These are phyloP conservation scores for Xylaria sp. DNA, from an alignment of 2,329 filamentous ascomycete genomes.

Conservation along the genomic window DNA sequence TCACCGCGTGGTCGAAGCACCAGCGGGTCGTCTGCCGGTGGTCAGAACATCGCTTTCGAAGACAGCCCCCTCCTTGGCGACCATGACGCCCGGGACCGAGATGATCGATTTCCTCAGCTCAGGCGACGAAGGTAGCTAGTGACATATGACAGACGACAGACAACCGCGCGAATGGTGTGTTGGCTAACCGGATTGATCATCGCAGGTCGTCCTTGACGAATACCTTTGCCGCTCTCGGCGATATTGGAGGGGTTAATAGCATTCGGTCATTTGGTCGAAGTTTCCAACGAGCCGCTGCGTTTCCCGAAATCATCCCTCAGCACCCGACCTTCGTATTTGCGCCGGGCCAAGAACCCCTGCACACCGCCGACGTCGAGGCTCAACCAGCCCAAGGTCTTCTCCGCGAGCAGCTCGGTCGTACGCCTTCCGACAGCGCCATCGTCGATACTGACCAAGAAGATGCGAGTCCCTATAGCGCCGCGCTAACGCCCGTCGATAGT, in stretches of 20 bases:
- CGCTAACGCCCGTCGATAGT: conserved; percentile 36
- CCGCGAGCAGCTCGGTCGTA: conserved; percentile 63
- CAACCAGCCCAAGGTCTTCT: conserved; percentile 59
- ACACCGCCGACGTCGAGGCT: conserved; percentile 53
- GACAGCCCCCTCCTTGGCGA: conserved; percentile 59
- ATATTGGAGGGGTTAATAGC: conserved; percentile 91
- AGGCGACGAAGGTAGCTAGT: conserved; percentile 53
- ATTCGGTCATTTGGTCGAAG: conserved; percentile 93
- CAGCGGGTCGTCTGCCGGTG: conserved; percentile 55
- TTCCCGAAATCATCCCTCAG: conserved; percentile 86
- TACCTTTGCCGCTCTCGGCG: conserved; percentile 67
- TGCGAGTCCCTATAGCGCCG: conserved; percentile 37
- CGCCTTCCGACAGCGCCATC: conserved; percentile 45
- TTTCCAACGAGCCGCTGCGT: conserved; percentile 90
- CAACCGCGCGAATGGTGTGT: neutral
- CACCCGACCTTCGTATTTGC: conserved; percentile 78
- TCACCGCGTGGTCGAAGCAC: conserved; percentile 53
- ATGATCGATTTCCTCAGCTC: conserved; percentile 48
- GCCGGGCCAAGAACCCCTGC: conserved; percentile 63
- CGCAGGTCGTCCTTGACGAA: conserved; percentile 69
- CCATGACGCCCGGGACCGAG: conserved; percentile 51
- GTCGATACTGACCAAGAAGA: conserved; percentile 47
- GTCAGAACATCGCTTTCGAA: conserved; percentile 57
- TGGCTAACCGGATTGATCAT: conserved; percentile 18
- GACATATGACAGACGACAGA: conserved; percentile 4